phyloP scores from a whole-genome alignment of 306 rosid genomes.

The Vachellia collinsii region DNA sequence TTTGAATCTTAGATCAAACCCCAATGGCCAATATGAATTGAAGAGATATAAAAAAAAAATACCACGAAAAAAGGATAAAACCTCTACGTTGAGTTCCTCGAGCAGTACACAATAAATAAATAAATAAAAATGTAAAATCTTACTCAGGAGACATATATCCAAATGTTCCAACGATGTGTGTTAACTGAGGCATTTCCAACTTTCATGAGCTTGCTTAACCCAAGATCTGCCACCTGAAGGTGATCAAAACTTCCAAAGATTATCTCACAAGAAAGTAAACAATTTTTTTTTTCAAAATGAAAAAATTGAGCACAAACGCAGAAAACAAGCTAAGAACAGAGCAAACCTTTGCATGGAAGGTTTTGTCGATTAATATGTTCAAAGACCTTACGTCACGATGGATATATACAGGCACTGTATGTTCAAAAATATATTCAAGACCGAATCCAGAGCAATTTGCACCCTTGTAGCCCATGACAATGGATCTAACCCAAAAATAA shows the following conservation, averaged over 20 bases:
- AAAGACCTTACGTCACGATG: slow-evolving; percentile 1
- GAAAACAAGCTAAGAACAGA: not conserved
- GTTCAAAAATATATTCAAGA: not conserved
- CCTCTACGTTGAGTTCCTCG: too few relatives aligned
- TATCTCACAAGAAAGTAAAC: not conserved
- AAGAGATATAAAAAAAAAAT: not conserved
- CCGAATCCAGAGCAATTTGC: not conserved
- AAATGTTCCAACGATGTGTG: not conserved
- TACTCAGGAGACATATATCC: not conserved
- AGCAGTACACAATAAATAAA: not conserved
- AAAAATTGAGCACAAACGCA: not conserved
- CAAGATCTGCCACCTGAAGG: slow-evolving; percentile 4
- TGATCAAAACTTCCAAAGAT: not conserved
- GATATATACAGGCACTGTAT: not conserved
- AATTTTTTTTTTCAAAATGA: not conserved
- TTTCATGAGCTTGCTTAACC: slow-evolving; percentile 1
- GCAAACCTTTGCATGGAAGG: not conserved
- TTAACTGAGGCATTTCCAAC: slow-evolving; percentile 1
- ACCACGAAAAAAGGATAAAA: too few relatives aligned
- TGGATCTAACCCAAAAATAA: not conserved
- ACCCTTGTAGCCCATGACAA: slow-evolving; percentile 5
- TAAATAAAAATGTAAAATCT: not conserved
- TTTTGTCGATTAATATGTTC: slow-evolving; percentile 1
- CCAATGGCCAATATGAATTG: too few relatives aligned
- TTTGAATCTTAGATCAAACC: too few relatives aligned